Evolutionary conservation across 805 yeast genomes (phyloP).

Genomic region (Wickerhamiella slavikovae): DNA sequence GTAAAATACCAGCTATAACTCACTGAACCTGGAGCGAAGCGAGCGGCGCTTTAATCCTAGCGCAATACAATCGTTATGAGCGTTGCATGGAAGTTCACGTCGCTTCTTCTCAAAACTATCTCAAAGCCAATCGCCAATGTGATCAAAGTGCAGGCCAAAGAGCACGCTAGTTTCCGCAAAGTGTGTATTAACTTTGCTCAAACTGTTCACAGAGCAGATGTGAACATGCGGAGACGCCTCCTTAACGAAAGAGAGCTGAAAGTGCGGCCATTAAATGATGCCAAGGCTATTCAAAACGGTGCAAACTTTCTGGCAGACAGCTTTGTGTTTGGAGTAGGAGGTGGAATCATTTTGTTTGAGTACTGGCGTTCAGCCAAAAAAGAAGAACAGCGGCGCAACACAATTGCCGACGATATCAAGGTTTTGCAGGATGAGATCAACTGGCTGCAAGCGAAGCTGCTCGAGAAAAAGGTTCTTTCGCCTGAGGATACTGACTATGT

Average conservation of each 20-base stretch:
- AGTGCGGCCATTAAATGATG: constrained; percentile 62
- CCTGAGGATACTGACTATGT: constrained; percentile 25
- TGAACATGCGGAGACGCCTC: constrained; percentile 36
- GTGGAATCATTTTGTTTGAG: constrained; percentile 52
- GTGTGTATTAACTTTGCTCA: constrained; percentile 57
- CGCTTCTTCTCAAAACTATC: constrained; percentile 50
- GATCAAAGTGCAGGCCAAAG: constrained; percentile 54
- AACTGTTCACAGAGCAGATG: constrained; percentile 43
- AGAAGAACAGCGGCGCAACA: constrained; percentile 38
- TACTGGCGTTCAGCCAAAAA: constrained; percentile 45
- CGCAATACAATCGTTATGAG: constrained; percentile 28
- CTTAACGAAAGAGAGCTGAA: constrained; percentile 32
- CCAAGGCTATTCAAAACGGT: constrained; percentile 64
- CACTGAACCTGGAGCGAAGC: too few species aligned
- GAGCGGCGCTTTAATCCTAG: background rate
- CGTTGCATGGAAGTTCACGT: constrained; percentile 52
- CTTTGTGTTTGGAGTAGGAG: constrained; percentile 64
- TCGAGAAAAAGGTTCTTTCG: constrained; percentile 17
- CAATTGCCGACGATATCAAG: constrained; percentile 50
- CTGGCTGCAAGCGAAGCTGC: constrained; percentile 24
- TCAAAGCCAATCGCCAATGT: constrained; percentile 62
- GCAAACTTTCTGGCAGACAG: constrained; percentile 61
- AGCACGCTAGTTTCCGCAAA: constrained; percentile 40
- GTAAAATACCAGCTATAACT: too few species aligned
- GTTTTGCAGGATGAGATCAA: constrained; percentile 51